phyloP scores from a whole-genome alignment of 78 protist species.

The Mastigamoeba balamuthi region DNA sequence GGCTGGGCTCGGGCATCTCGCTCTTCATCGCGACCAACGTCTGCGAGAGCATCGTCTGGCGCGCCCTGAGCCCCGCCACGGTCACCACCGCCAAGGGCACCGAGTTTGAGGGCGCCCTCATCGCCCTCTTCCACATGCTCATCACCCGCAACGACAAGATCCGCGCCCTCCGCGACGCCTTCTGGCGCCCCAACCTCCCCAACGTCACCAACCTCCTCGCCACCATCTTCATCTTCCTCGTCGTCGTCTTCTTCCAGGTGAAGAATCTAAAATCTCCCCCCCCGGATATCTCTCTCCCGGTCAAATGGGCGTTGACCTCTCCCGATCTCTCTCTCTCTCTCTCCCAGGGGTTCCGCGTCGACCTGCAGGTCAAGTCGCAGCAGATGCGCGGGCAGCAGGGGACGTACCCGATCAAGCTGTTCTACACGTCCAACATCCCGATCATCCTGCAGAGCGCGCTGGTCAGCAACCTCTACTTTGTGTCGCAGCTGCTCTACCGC shows the following conservation, averaged over 20 bases:
- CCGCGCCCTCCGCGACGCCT: constrained; percentile 94
- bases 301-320: too few species aligned
- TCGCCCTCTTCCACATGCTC: constrained; percentile 94
- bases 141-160: constrained; percentile 80
- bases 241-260: constrained; percentile 98
- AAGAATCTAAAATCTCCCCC: too few species aligned
- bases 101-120: constrained; percentile 99
- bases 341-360: constrained; percentile 88
- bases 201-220: constrained; percentile 96
- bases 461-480: constrained; percentile 88
- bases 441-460: constrained; percentile 97
- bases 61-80: constrained; percentile 96
- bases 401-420: constrained; percentile 97
- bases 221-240: constrained; percentile 92
- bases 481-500: constrained; percentile 93
- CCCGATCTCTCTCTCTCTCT: not conserved
- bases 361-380: constrained; percentile 71
- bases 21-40: constrained; percentile 99
- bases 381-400: constrained; percentile 55
- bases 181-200: constrained; percentile 97
- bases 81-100: constrained; percentile 92
- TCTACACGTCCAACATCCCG: constrained; percentile 99
- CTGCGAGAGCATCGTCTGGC: constrained; percentile 99
- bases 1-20: constrained; percentile 98
- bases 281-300: too few species aligned